Evolutionary conservation across 106 monocot genomes (phyloP).

Genomic region (Dendrobium officinale): DNA sequence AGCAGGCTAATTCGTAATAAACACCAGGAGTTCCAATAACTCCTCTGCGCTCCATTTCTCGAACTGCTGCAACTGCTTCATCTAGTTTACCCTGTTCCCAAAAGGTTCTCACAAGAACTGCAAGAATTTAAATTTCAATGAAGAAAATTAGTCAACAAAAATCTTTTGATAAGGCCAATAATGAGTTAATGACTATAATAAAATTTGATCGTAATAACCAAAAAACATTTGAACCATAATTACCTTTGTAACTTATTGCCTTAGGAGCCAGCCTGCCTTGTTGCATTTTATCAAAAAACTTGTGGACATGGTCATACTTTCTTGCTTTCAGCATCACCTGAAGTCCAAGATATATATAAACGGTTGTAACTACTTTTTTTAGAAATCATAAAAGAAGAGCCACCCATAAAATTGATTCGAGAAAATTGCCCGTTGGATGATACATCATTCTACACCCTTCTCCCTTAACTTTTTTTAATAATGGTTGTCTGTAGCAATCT

Average conservation of each 20-base stretch:
- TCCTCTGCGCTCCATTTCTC: constrained; percentile 84
- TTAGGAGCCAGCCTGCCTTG: constrained; percentile 60
- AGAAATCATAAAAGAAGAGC: not conserved
- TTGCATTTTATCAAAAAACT: constrained; percentile 81
- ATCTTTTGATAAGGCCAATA: not conserved
- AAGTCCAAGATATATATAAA: constrained; percentile 22
- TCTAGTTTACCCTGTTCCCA: constrained; percentile 73
- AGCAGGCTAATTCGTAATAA: constrained; percentile 94
- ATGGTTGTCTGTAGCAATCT: not conserved
- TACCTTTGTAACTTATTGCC: constrained; percentile 90
- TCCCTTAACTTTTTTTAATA: not conserved
- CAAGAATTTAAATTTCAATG: constrained; percentile 10
- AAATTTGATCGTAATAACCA: not conserved
- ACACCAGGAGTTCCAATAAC: constrained; percentile 74
- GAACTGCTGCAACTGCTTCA: constrained; percentile 65
- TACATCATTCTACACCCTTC: not conserved
- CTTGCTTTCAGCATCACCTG: constrained; percentile 93
- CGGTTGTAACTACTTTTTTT: not conserved
- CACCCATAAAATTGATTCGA: not conserved
- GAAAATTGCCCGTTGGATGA: not conserved
- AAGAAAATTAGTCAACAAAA: not conserved
- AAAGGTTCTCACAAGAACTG: constrained; percentile 83
- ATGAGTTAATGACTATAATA: not conserved
- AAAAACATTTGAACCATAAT: not conserved
- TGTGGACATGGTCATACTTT: constrained; percentile 79